A percentile compares a stretch with the other conserved stretches of the same genome.
Evolutionary conservation across 495 filamentous ascomycete species (phyloP).

Genomic region (Neohortaea acidophila): DNA sequence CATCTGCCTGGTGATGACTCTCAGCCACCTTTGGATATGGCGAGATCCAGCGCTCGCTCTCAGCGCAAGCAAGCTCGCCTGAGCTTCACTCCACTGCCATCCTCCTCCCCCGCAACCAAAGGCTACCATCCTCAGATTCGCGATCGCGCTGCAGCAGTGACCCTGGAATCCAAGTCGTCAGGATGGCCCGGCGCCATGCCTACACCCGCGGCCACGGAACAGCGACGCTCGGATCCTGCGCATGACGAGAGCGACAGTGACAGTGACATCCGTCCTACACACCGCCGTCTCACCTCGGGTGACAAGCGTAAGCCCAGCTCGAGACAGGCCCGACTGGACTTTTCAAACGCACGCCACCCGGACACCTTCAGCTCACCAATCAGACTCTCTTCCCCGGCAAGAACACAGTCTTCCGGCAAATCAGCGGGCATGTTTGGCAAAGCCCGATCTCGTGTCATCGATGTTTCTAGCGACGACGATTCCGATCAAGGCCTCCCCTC

Average conservation of each 20-base stretch:
- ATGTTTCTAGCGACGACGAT: constrained; percentile 14
- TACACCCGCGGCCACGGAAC: constrained; percentile 12
- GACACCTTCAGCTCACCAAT: constrained; percentile 7
- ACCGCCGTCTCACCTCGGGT: neutral
- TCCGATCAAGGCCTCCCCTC: neutral
- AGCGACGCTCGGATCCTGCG: too few species aligned
- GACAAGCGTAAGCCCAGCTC: constrained; percentile 1
- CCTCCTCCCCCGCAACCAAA: constrained; percentile 20
- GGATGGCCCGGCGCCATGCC: constrained; percentile 3
- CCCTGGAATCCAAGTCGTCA: constrained; percentile 10
- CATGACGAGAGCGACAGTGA: constrained; percentile 1
- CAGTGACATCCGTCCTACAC: constrained; percentile 5
- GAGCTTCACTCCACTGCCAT: constrained; percentile 22
- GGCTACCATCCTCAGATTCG: constrained; percentile 16
- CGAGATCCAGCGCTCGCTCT: too few species aligned
- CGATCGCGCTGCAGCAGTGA: constrained; percentile 20
- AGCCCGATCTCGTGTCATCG: neutral
- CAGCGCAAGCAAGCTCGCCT: too few species aligned
- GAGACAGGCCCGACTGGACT: constrained; percentile 13
- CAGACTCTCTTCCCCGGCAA: constrained; percentile 1
- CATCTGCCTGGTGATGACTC: too few species aligned
- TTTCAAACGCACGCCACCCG: constrained; percentile 1
- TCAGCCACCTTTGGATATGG: too few species aligned
- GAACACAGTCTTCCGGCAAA: constrained; percentile 2
- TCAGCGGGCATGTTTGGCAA: constrained; percentile 12